phyloP scores from a whole-genome alignment of 176 grass and related monocot genomes.

The Oryza punctata region DNA sequence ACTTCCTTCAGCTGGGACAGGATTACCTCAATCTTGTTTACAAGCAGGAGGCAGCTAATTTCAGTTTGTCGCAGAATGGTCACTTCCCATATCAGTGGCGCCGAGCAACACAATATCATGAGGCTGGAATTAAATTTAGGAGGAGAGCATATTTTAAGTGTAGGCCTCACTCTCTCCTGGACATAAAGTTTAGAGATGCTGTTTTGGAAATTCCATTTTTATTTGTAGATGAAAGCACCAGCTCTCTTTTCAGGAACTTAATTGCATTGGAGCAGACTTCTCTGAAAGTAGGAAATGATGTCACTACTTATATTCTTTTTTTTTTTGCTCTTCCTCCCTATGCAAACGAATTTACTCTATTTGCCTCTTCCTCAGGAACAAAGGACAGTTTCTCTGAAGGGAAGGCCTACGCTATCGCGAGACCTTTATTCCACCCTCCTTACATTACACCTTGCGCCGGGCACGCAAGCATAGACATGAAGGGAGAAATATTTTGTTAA shows the following conservation, averaged over 20 bases:
- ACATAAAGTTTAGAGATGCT: background rate
- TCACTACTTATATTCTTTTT: constrained; percentile 25
- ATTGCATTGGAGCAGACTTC: constrained; percentile 27
- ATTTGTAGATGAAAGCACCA: background rate
- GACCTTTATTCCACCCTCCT: no score
- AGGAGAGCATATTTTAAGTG: background rate
- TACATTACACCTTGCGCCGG: no score
- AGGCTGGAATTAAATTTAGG: constrained; percentile 23
- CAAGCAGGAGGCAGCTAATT: background rate
- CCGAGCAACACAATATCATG: constrained; percentile 31
- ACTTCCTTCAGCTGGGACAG: background rate
- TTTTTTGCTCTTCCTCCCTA: no score
- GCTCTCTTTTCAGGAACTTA: background rate
- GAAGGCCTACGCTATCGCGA: no score
- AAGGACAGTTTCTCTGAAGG: no score
- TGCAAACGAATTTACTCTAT: no score
- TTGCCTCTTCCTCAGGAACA: no score
- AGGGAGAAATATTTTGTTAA: no score
- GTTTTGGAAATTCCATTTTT: background rate
- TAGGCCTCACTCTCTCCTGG: background rate
- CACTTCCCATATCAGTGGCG: background rate
- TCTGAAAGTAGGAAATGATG: background rate
- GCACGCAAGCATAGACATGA: no score
- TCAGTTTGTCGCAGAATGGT: accelerated
- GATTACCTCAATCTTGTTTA: background rate